Conservation (phyloP, 192 early-diverging fungal genomes). For the Backusella tarrabulga region DNA sequence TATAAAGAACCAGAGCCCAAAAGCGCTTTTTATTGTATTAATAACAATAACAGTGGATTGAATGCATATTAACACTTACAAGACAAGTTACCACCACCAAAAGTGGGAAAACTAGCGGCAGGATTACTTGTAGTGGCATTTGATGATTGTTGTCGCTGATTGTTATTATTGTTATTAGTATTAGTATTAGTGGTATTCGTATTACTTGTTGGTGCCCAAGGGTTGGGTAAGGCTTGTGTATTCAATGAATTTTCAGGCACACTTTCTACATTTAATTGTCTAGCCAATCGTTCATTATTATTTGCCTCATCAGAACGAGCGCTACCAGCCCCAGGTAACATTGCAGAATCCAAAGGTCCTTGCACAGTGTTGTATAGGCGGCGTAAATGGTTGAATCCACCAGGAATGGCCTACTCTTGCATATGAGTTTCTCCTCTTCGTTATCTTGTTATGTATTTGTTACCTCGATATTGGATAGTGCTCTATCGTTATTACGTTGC, state of each 20-base stretch:
- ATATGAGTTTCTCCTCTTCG: too few relatives aligned
- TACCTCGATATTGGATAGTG: conserved; percentile 61
- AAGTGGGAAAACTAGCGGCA: conserved; percentile 14
- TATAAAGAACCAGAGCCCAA: background rate
- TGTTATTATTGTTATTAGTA: background rate
- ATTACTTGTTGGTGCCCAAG: conserved; percentile 46
- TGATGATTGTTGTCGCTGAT: background rate
- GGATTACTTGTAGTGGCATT: background rate
- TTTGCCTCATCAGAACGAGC: conserved; percentile 46
- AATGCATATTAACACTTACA: background rate
- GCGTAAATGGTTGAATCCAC: conserved; percentile 63
- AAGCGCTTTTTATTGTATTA: background rate
- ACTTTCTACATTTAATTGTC: conserved; percentile 52
- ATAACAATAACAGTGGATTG: background rate
- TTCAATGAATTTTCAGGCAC: conserved; percentile 51
- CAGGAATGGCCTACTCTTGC: conserved; percentile 47
- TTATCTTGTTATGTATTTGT: background rate
- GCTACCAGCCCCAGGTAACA: conserved; percentile 27
- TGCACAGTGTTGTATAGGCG: conserved; percentile 57
- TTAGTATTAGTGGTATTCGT: conserved; percentile 9
- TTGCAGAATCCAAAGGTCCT: conserved; percentile 55
- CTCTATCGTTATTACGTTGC: conserved; percentile 62
- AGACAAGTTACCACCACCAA: background rate
- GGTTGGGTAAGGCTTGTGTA: conserved; percentile 54
- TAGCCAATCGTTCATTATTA: conserved; percentile 47